Base-by-base conservation (phyloP, 1,139 yeast species). In the Zygosaccharomyces pseudobailii region DNA sequence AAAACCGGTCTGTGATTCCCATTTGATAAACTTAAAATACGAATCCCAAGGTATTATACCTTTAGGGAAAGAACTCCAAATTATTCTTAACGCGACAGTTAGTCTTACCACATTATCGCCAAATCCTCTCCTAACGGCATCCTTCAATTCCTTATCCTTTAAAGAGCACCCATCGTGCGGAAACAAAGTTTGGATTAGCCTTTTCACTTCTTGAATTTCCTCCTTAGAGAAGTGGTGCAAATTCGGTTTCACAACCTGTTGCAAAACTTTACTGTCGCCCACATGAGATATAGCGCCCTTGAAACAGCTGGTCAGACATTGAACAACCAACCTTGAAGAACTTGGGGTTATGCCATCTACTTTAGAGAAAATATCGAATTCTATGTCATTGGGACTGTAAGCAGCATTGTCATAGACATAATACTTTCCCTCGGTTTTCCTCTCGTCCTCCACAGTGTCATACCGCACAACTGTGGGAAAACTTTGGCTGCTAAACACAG, bases 121-220 rank as follows among this genome's bases (percentile, higher is more conserved):
- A 34, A 52, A 54, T 25, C 51, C 41, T 1, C 50, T 47, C 8
- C 49, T 40, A 22, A 67, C 56, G 25, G 58, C 55, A 19, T 49
- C 27, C 25, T 57, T 59, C 27, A 67, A 38, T 24, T 57, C 61
- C 1, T 49, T 56, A 19, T 68, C 70, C 5, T 63, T 62, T 35
- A 59, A 55, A 3, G 70, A 62, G 46, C 71, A 67, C 1, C 71
- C 71, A 39, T 62, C 63, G 44, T 59, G 62, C 7, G 71, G 71
- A 54, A 67, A 67, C 54, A 66, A 53, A 0, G 50, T 43, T 46
- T 51, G 57, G 25, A 67, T 48, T 13, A 59, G 55, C 5, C 51
- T 49, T 35, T 57, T 61, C 20, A 63, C 62, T 4, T 50, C 53
- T 2, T 42, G 35, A 30, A 60, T 60, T 45, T 66, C 69, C 7